phyloP scores from a whole-genome alignment of 106 monocot genomes.

The Gastrodia elata region DNA sequence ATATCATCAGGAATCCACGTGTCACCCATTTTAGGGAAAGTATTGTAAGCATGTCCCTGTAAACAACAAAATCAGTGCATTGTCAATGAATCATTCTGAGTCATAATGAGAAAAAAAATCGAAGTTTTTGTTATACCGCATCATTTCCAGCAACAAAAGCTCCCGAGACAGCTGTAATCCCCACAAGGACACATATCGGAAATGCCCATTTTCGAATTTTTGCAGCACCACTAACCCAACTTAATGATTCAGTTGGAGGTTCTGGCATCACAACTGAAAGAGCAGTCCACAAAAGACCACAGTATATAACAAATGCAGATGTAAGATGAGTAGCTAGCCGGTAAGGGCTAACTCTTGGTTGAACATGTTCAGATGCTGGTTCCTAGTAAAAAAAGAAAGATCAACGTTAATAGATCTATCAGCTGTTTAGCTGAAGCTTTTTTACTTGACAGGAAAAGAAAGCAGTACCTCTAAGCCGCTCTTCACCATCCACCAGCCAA shows the following conservation, averaged over 20 bases:
- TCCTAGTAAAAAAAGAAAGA: slow-evolving; percentile 36
- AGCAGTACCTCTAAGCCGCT: slow-evolving; percentile 80
- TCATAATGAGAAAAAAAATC: neutral
- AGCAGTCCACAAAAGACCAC: slow-evolving; percentile 92
- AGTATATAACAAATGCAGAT: slow-evolving; percentile 92
- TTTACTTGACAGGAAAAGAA: neutral
- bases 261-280: slow-evolving; percentile 93
- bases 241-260: slow-evolving; percentile 60
- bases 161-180: slow-evolving; percentile 87
- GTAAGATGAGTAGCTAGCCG: slow-evolving; percentile 88
- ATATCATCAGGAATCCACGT: slow-evolving; percentile 86
- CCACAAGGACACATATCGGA: slow-evolving; percentile 71
- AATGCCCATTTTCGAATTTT: slow-evolving; percentile 57
- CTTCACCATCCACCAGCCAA: slow-evolving; percentile 99
- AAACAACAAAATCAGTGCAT: slow-evolving; percentile 1
- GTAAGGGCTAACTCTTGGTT: slow-evolving; percentile 98
- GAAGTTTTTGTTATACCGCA: slow-evolving; percentile 43
- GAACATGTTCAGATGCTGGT: slow-evolving; percentile 87
- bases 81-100: neutral
- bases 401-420: neutral
- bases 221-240: slow-evolving; percentile 70
- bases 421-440: neutral
- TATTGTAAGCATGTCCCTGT: slow-evolving; percentile 95
- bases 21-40: slow-evolving; percentile 99
- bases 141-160: slow-evolving; percentile 99